phyloP scores from a whole-genome alignment of 2,329 filamentous ascomycete species.

The Davidsoniella virescens region DNA sequence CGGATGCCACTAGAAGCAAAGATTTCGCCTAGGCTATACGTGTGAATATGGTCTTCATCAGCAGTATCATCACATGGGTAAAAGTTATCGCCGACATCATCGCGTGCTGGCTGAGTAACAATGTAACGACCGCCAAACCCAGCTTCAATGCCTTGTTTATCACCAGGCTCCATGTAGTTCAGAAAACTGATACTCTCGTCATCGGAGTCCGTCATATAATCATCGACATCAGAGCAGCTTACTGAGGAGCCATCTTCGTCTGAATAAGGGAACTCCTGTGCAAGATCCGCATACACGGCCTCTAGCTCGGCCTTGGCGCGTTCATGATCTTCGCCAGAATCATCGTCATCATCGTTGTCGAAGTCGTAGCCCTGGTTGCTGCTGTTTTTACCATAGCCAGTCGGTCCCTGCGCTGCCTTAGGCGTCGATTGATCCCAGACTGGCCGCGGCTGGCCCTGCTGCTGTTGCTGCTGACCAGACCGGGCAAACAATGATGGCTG shows the following conservation, averaged over 20 bases:
- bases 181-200: neutral
- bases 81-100: slow-evolving; percentile 70
- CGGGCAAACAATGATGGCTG: slow-evolving; percentile 5
- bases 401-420: too few relatives aligned
- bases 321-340: slow-evolving; percentile 16
- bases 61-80: slow-evolving; percentile 49
- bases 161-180: slow-evolving; percentile 33
- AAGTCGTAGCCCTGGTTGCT: too few relatives aligned
- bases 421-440: neutral
- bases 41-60: slow-evolving; percentile 69
- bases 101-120: slow-evolving; percentile 81
- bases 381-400: too few relatives aligned
- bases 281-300: slow-evolving; percentile 29
- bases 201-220: slow-evolving; percentile 10
- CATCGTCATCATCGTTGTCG: slow-evolving; percentile 13
- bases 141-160: slow-evolving; percentile 61
- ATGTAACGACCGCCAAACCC: slow-evolving; percentile 62
- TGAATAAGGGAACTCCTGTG: slow-evolving; percentile 45
- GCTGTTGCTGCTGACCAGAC: slow-evolving; percentile 1
- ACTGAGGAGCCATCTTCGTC: slow-evolving; percentile 41
- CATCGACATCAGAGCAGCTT: slow-evolving; percentile 30
- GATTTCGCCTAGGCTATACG: slow-evolving; percentile 64
- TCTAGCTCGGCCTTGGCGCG: slow-evolving; percentile 20
- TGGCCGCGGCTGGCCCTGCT: neutral
- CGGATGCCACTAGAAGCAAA: slow-evolving; percentile 84